Conservation (phyloP, 1,284 basidiomycete genomes). For the Pterulicium gracile region DNA sequence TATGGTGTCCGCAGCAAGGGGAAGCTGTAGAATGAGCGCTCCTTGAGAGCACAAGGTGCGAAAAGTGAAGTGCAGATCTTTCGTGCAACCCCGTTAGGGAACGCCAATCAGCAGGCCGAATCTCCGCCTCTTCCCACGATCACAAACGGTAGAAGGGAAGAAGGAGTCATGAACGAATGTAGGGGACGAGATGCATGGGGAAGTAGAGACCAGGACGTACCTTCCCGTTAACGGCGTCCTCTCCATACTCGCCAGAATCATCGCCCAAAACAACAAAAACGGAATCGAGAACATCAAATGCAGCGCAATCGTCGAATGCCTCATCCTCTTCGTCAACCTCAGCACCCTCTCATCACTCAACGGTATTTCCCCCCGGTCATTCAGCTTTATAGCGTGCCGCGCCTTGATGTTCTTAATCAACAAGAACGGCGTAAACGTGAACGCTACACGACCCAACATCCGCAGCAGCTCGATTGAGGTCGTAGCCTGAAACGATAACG, state of each 20-base stretch:
- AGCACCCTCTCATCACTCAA: slow-evolving; percentile 40
- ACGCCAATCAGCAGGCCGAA: too few relatives aligned
- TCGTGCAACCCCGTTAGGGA: too few relatives aligned
- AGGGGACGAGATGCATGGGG: too few relatives aligned
- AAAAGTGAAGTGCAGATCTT: too few relatives aligned
- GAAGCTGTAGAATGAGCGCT: too few relatives aligned
- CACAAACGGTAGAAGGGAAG: too few relatives aligned
- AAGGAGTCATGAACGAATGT: too few relatives aligned
- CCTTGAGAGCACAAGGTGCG: too few relatives aligned
- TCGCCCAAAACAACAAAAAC: slow-evolving; percentile 57
- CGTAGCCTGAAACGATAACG: slow-evolving; percentile 28
- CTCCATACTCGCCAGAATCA: slow-evolving; percentile 71
- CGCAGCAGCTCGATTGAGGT: slow-evolving; percentile 52
- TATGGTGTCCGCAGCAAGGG: too few relatives aligned
- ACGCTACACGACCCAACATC: slow-evolving; percentile 52
- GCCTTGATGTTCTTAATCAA: slow-evolving; percentile 45
- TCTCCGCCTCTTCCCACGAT: too few relatives aligned
- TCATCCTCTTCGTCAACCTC: slow-evolving; percentile 33
- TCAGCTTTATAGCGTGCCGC: slow-evolving; percentile 39
- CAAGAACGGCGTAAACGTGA: slow-evolving; percentile 63
- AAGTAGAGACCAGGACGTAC: slow-evolving; percentile 38
- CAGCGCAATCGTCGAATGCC: slow-evolving; percentile 36
- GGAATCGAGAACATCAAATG: slow-evolving; percentile 60
- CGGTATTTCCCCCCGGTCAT: slow-evolving; percentile 37
- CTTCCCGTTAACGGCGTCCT: slow-evolving; percentile 77